These are phyloP conservation scores for Dendrobium catenatum DNA, from an alignment of 106 monocot genomes.

Conservation along the genomic window DNA sequence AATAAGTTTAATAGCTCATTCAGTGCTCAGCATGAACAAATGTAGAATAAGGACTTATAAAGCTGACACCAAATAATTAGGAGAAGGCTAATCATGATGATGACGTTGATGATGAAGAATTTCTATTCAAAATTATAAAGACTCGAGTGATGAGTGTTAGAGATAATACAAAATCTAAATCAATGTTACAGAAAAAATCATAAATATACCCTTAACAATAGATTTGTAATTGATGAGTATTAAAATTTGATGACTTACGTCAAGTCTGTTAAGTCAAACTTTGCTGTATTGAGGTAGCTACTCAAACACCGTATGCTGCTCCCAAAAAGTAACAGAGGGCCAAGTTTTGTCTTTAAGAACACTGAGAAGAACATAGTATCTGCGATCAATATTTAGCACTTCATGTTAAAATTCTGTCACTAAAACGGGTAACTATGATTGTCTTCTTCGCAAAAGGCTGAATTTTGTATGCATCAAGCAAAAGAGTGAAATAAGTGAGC, in stretches of 20 bases:
- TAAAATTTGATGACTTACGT: conserved; percentile 51
- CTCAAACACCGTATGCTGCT: conserved; percentile 24
- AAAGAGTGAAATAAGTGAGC: neutral
- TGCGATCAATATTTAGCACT: conserved; percentile 17
- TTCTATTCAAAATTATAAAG: neutral
- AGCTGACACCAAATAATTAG: neutral
- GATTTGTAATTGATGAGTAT: neutral
- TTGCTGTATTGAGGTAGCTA: conserved; percentile 23
- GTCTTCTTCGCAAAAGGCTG: neutral
- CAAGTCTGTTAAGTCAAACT: conserved; percentile 75
- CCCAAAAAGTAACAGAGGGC: conserved; percentile 12
- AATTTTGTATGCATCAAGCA: neutral
- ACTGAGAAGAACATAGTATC: conserved; percentile 13
- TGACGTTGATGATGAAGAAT: too few relatives aligned
- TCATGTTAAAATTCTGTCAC: neutral
- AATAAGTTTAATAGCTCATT: neutral
- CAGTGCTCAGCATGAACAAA: neutral
- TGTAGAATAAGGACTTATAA: neutral
- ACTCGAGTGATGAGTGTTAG: neutral
- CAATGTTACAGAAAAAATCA: neutral
- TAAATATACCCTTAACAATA: neutral
- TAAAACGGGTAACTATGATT: neutral
- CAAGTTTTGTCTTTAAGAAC: neutral
- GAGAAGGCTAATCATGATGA: neutral
- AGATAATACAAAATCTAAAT: neutral